Evolutionary conservation across 306 rosid genomes (phyloP).

Genomic region (Cicer judaicum): DNA sequence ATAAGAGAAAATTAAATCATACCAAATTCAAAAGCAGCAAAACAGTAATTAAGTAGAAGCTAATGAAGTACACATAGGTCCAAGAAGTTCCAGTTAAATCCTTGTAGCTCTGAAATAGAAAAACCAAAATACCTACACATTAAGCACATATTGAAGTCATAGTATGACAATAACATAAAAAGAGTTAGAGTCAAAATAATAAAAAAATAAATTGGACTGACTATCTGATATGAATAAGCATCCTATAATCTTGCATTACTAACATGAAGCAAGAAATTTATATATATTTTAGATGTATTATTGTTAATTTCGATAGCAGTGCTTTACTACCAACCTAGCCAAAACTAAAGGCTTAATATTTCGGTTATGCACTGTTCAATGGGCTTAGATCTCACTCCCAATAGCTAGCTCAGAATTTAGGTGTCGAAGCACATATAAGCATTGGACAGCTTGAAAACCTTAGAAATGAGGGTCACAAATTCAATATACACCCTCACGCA

Average conservation of each 20-base stretch:
- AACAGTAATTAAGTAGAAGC: constrained; percentile 85
- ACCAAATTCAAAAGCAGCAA: constrained; percentile 94
- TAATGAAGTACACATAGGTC: constrained; percentile 72
- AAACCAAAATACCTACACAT: constrained; percentile 39
- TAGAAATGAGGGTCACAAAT: background rate
- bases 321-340: constrained; percentile 27
- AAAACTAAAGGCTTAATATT: constrained; percentile 16
- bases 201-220: constrained; percentile 35
- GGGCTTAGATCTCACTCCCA: background rate
- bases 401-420: background rate
- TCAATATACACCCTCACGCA: background rate
- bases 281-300: constrained; percentile 2
- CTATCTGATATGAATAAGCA: constrained; percentile 26
- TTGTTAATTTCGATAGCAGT: constrained; percentile 2
- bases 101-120: constrained; percentile 78
- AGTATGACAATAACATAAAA: constrained; percentile 30
- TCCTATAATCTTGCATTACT: constrained; percentile 35
- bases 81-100: constrained; percentile 82
- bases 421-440: background rate
- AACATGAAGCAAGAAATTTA: constrained; percentile 10
- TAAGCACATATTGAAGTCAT: constrained; percentile 31
- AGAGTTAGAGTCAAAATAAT: background rate
- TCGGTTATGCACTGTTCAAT: background rate
- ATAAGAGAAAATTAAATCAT: constrained; percentile 41
- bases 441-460: background rate